A percentile compares a stretch with the other conserved stretches of the same genome.
Conservation (phyloP, 192 early-diverging fungal species). For the Coemansia erecta region DNA sequence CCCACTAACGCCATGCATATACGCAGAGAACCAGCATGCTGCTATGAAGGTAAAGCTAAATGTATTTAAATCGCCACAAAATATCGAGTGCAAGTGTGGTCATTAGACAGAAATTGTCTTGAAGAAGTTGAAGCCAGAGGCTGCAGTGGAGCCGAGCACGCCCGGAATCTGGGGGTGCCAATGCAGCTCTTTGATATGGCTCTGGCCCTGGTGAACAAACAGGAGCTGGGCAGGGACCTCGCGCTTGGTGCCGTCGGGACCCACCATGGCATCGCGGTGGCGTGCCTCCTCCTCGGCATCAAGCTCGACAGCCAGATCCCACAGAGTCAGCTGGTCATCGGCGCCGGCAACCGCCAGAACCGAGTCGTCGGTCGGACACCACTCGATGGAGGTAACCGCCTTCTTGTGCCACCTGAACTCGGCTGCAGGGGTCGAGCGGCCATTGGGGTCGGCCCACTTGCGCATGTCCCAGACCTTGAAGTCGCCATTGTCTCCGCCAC, state of each 20-base stretch:
- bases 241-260: slow-evolving; percentile 58
- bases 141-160: slow-evolving; percentile 80
- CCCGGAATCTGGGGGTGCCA: slow-evolving; percentile 97
- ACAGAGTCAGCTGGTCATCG: slow-evolving; percentile 94
- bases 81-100: background rate
- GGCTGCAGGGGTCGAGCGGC: slow-evolving; percentile 72
- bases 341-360: slow-evolving; percentile 87
- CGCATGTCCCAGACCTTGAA: slow-evolving; percentile 97
- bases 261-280: slow-evolving; percentile 54
- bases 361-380: slow-evolving; percentile 91
- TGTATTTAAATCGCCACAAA: background rate
- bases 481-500: slow-evolving; percentile 87
- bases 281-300: slow-evolving; percentile 86
- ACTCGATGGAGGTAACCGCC: slow-evolving; percentile 95
- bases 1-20: no score
- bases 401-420: slow-evolving; percentile 92
- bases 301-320: slow-evolving; percentile 96
- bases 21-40: no score
- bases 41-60: background rate
- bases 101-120: slow-evolving; percentile 87
- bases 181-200: slow-evolving; percentile 93
- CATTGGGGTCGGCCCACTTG: slow-evolving; percentile 47
- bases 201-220: slow-evolving; percentile 93
- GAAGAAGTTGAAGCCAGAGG: slow-evolving; percentile 92
- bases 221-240: slow-evolving; percentile 93